Evolutionary conservation across 805 yeast genomes (phyloP), one percentile per base, ranked within the genome.

Genomic region (Jamesozyma spencerorum): DNA sequence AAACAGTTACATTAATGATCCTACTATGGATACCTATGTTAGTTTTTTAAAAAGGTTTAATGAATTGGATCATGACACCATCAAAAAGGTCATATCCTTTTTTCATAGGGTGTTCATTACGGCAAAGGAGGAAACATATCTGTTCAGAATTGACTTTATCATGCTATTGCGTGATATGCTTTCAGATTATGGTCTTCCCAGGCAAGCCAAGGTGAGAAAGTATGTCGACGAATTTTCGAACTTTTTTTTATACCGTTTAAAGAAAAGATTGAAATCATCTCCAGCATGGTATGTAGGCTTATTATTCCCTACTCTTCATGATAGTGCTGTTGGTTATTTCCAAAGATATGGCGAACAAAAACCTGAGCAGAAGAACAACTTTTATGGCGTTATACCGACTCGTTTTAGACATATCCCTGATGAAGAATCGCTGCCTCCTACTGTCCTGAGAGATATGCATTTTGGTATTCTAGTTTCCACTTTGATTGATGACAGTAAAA

Each of bases 81-180:
- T 90, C 34, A 79, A 77, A 48, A 69, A 72, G 36, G 78, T 81
- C 10, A 55, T 92, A 7, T 66, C 81, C 1, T 90, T 75, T 53
- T 77, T 87, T 53, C 85, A 84, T 53, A 66, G 84, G 24, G 60
- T 85, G 1, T 77, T 86, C 48, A 78, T 81, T 36, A 69, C 76
- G 36, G 71, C 75, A 31, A 80, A 82, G 42, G 71, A 69, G 38
- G 76, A 78, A 32, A 65, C 78, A 0, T 62, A 74, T 27, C 58
- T 84, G 27, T 79, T 70, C 50, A 66, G 95, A 38, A 55, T 92
- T 27, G 96, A 88, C 55, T 77, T 92, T 54, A 72, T 90, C 71
- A 56, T 69, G 13, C 53, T 72, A 2, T 55, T 84, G 1, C 72
- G 77, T 51, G 66, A 72, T 20, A 63, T 82, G 50, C 62, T 82